A percentile compares a stretch with the other conserved stretches of the same genome.
Conservation (phyloP, 108 stramenopile genomes). For the Nitzschia sp. region DNA sequence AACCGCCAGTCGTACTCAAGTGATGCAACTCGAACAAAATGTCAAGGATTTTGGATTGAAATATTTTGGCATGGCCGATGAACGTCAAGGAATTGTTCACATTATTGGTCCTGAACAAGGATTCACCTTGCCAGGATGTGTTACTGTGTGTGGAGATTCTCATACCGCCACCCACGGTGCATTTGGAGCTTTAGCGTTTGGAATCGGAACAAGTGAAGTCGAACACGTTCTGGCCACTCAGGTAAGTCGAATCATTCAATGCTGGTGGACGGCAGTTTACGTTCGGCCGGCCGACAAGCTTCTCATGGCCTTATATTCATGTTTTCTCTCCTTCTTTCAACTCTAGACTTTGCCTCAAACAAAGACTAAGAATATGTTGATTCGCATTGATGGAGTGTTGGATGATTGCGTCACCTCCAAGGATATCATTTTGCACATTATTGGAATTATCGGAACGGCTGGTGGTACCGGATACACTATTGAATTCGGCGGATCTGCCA, state of each 20-base stretch:
- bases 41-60: conserved; percentile 89
- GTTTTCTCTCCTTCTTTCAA: background rate
- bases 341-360: conserved; percentile 83
- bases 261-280: background rate
- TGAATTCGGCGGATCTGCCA: conserved; percentile 92
- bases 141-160: conserved; percentile 92
- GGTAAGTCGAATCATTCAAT: conserved; percentile 38
- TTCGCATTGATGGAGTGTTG: conserved; percentile 82
- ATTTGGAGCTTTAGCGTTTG: conserved; percentile 94
- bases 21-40: conserved; percentile 82
- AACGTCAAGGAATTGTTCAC: conserved; percentile 95
- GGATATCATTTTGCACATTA: conserved; percentile 92
- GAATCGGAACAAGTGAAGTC: conserved; percentile 95
- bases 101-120: conserved; percentile 97
- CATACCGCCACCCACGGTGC: conserved; percentile 97
- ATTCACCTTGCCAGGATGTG: conserved; percentile 91
- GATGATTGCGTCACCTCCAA: conserved; percentile 89
- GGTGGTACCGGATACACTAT: conserved; percentile 96
- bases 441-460: conserved; percentile 92
- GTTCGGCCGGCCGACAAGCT: background rate
- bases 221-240: conserved; percentile 96
- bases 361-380: conserved; percentile 92
- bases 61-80: conserved; percentile 94
- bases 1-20: conserved; percentile 82
- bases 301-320: background rate